These are phyloP conservation scores for Mikania micrantha DNA, from an alignment of 129 eudicot species.

Conservation along the genomic window DNA sequence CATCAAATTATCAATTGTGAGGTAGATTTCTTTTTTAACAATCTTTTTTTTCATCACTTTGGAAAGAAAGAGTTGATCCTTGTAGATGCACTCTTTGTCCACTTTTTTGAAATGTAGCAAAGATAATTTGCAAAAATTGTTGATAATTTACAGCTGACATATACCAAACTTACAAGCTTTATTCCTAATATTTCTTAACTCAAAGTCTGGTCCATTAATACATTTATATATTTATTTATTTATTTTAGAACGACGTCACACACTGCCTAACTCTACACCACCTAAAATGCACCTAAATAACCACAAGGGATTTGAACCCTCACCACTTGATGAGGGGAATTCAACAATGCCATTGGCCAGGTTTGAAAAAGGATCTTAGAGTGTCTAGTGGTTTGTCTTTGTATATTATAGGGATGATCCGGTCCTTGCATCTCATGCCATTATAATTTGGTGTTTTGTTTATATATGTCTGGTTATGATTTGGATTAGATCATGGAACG, in stretches of 20 bases:
- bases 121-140: background rate
- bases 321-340: no score
- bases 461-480: background rate
- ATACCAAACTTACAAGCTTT: background rate
- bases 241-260: no score
- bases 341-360: no score
- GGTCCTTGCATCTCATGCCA: no score
- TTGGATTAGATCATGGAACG: background rate
- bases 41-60: background rate
- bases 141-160: background rate
- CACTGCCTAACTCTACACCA: no score
- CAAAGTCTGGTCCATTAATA: background rate
- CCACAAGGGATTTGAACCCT: no score
- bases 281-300: no score
- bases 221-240: no score
- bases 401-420: no score
- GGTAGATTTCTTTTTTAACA: conserved; percentile 6
- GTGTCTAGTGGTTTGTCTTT: no score
- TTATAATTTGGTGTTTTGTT: background rate
- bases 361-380: no score
- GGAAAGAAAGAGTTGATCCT: conserved; percentile 2
- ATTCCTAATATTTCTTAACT: background rate
- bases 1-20: background rate
- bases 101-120: background rate
- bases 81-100: background rate